These are phyloP conservation scores for Globisporangium parvum DNA, from an alignment of 352 stramenopile genomes.

Conservation along the genomic window DNA sequence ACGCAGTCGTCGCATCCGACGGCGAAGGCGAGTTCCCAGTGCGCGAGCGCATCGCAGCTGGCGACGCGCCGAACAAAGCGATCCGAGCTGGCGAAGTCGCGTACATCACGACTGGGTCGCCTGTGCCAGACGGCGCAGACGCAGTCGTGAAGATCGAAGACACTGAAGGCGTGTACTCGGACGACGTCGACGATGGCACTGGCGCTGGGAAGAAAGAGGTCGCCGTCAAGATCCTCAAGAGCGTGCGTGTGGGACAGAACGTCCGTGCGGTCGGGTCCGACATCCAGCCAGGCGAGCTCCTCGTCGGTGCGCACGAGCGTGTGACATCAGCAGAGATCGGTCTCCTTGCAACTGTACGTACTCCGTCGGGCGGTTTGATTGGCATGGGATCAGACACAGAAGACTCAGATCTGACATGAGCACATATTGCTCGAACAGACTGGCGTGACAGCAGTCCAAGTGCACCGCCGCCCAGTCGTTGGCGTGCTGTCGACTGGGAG, in stretches of 20 bases:
- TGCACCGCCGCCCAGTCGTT: conserved; percentile 70
- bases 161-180: conserved; percentile 49
- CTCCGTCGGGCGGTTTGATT: background rate
- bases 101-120: conserved; percentile 95
- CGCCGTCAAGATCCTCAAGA: conserved; percentile 59
- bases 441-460: conserved; percentile 64
- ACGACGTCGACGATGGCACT: conserved; percentile 10
- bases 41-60: conserved; percentile 61
- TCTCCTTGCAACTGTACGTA: conserved; percentile 84
- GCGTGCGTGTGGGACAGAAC: conserved; percentile 47
- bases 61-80: conserved; percentile 30
- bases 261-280: conserved; percentile 91
- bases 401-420: background rate
- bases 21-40: conserved; percentile 72
- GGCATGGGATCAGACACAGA: background rate
- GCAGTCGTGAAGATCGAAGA: conserved; percentile 95
- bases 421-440: conserved; percentile 20
- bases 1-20: conserved; percentile 89
- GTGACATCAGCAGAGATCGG: conserved; percentile 89
- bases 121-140: conserved; percentile 86
- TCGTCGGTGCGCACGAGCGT: conserved; percentile 67
- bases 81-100: conserved; percentile 47
- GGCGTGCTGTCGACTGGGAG: conserved; percentile 95
- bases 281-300: conserved; percentile 67
- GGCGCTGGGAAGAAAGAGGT: conserved; percentile 17